Evolutionary conservation across 108 stramenopile species (phyloP), one percentile per base, ranked within the genome.

Genomic region (Cyclotella sp.): DNA sequence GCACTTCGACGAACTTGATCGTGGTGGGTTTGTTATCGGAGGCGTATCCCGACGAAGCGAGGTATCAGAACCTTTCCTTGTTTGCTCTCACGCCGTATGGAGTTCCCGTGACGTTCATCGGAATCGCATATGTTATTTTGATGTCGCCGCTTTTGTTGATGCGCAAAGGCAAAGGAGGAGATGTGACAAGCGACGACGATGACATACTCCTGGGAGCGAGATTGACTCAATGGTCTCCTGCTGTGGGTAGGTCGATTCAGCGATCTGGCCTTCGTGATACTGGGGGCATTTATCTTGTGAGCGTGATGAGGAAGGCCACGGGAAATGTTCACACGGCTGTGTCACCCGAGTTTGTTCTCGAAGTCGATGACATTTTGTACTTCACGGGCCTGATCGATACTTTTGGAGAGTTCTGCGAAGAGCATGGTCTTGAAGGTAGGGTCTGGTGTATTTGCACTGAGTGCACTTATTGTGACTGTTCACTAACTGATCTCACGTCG

Each of bases 321-420:
- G 94, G 94, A 28, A 93, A 91, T 69, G 77, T 94, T 16, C 90
- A 93, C 82, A 78, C 90, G 27, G 95, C 95, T 34, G 95, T 96
- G 11, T 89, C 91, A 14, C 88, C 86, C 55, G 91, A 96, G 9
- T 94, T 96, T 72, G 90, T 94, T 26, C 65, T 96, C 42, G 87
- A 91, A 70, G 93, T 83, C 0, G 92, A 89, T 55, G 95, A 96
- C 79, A 79, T 89, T 69, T 74, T 96, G 6, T 94, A 91, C 78
- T 96, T 96, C 83, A 94, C 93, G 43, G 93, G 93, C 21, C 65
- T 91, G 62, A 84, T 94, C 6, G 91, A 96, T 43, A 83, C 64
- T n/a, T 94, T 96, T 82, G 92, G 88, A 5, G 76, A 82, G n/a
- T 93, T 96, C 73, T 94, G 93, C 72, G 88, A 89, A 61, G 86